phyloP scores from a whole-genome alignment of 139 green algal species.

The Ettlia oleoabundans region DNA sequence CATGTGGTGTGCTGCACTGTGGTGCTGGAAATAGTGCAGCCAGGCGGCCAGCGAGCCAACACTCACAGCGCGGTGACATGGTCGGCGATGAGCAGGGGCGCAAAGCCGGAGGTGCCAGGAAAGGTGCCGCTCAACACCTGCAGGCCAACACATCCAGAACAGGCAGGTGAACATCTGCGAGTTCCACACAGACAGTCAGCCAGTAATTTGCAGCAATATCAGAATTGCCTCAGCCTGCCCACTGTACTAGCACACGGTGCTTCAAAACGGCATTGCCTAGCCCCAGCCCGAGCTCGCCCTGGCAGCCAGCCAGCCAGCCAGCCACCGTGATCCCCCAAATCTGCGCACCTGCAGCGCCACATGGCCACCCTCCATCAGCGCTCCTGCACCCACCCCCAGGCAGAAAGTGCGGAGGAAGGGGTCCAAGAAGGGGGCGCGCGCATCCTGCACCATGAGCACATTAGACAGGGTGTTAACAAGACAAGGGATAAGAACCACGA shows the following conservation, averaged over 20 bases:
- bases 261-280: too few species aligned
- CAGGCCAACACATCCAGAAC: neutral
- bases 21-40: too few species aligned
- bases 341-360: constrained; percentile 50
- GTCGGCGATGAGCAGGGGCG: constrained; percentile 49
- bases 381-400: constrained; percentile 62
- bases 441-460: neutral
- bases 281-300: neutral
- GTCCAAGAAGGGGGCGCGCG: constrained; percentile 55
- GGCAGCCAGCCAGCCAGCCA: too few species aligned
- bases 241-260: too few species aligned
- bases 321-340: neutral
- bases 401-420: constrained; percentile 66
- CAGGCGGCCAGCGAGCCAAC: too few species aligned
- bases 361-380: constrained; percentile 62
- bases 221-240: too few species aligned
- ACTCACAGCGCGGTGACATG: constrained; percentile 68
- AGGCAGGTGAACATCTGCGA: too few species aligned
- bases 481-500: too few species aligned
- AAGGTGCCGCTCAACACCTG: constrained; percentile 28
- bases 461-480: too few species aligned
- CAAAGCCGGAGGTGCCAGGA: neutral
- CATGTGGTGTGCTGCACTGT: too few species aligned
- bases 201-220: too few species aligned
- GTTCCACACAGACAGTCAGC: too few species aligned